A percentile compares a stretch with the other conserved stretches of the same genome.
Conservation (phyloP, 352 stramenopile genomes). For the Globisporangium sylvaticum region DNA sequence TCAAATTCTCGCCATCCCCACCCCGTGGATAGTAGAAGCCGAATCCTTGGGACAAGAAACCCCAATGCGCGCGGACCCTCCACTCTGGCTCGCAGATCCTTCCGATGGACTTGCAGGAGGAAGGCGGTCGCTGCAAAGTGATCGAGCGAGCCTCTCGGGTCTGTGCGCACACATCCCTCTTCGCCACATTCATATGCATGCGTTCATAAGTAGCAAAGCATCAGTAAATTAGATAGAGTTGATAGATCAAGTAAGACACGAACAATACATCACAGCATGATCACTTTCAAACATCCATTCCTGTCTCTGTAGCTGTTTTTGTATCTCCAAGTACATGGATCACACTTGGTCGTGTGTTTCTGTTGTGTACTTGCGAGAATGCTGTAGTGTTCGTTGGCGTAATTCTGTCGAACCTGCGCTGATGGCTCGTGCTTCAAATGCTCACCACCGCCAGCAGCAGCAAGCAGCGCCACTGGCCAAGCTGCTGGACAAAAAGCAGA, state of each 20-base stretch:
- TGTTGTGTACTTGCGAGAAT: too few species aligned
- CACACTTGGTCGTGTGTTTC: too few species aligned
- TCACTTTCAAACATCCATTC: too few species aligned
- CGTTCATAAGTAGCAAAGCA: neutral
- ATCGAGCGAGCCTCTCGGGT: conserved; percentile 32
- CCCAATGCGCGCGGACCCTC: conserved; percentile 9
- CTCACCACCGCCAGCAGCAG: neutral
- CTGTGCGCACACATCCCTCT: conserved; percentile 32
- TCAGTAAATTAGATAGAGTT: neutral
- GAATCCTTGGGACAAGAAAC: conserved; percentile 86
- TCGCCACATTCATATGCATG: neutral
- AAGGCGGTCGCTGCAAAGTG: conserved; percentile 68
- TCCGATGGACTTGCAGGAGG: conserved; percentile 21
- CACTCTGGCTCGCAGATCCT: conserved; percentile 24
- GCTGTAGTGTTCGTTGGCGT: too few species aligned
- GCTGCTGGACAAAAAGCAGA: conserved; percentile 9
- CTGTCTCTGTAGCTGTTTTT: too few species aligned
- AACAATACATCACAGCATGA: too few species aligned
- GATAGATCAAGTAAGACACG: too few species aligned
- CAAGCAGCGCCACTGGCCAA: neutral
- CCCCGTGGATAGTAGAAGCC: conserved; percentile 75
- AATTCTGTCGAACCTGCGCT: too few species aligned
- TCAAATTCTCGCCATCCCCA: conserved; percentile 86
- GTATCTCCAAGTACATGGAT: too few species aligned
- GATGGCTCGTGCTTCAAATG: neutral